Conservation (phyloP, 2,329 filamentous ascomycete species). For the Cryphonectria naterciae region DNA sequence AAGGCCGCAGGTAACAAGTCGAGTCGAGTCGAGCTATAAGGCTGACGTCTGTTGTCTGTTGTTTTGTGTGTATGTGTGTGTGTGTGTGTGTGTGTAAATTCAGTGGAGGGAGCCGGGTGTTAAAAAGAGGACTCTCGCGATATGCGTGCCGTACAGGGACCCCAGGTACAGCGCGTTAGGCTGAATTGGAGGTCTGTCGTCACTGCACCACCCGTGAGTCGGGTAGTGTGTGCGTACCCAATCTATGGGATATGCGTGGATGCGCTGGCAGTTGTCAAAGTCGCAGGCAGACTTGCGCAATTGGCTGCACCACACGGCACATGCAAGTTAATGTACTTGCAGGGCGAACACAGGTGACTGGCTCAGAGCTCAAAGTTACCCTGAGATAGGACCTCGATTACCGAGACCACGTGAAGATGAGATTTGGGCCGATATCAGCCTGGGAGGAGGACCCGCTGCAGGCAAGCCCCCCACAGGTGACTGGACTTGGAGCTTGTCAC, state of each 20-base stretch:
- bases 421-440: conserved; percentile 16
- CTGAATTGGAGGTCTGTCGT: conserved; percentile 39
- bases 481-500: conserved; percentile 32
- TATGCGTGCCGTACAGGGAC: conserved; percentile 47
- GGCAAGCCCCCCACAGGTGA: conserved; percentile 10
- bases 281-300: conserved; percentile 56
- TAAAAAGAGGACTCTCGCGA: conserved; percentile 36
- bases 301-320: conserved; percentile 60
- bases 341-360: conserved; percentile 41
- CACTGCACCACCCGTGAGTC: conserved; percentile 49
- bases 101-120: conserved; percentile 30
- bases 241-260: conserved; percentile 63
- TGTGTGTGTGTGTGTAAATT: not conserved
- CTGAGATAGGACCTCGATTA: conserved; percentile 41
- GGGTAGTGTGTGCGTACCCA: conserved; percentile 53
- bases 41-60: not conserved
- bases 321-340: conserved; percentile 61
- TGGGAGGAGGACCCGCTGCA: conserved; percentile 19
- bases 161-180: conserved; percentile 52
- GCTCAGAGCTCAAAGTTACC: conserved; percentile 38
- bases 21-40: not conserved
- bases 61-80: not conserved
- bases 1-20: not conserved
- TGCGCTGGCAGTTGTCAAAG: conserved; percentile 63
- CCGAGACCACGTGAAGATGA: conserved; percentile 50